Percentiles rank a stretch among this genome's conserved stretches.
Conservation (phyloP, 495 filamentous ascomycete genomes). For the Penicillium cosmopolitanum region DNA sequence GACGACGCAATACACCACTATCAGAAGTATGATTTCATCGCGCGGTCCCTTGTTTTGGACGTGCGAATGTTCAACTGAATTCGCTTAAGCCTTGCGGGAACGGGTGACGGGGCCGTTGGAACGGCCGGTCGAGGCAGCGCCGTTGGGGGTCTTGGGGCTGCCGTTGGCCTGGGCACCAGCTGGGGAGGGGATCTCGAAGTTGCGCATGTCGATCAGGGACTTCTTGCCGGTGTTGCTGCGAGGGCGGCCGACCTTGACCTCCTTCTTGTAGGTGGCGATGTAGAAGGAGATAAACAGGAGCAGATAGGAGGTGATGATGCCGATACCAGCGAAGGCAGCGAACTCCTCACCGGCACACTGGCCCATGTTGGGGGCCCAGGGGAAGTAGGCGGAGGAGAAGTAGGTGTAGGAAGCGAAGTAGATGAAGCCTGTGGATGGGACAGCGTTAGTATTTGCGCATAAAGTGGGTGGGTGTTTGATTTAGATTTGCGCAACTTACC, state of each 20-base stretch:
- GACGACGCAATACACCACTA: background rate
- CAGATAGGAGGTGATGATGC: slow-evolving; percentile 89
- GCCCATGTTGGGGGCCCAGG: slow-evolving; percentile 77
- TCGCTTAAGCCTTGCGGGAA: slow-evolving; percentile 52
- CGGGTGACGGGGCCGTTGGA: slow-evolving; percentile 52
- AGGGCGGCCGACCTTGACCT: slow-evolving; percentile 62
- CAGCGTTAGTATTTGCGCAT: slow-evolving; percentile 1
- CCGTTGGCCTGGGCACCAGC: slow-evolving; percentile 28
- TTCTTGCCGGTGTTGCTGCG: slow-evolving; percentile 55
- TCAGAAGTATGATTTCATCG: background rate
- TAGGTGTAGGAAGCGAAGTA: slow-evolving; percentile 97
- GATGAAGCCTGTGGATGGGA: slow-evolving; percentile 66
- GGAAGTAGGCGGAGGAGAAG: slow-evolving; percentile 92
- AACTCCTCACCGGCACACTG: slow-evolving; percentile 96
- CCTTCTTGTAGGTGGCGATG: slow-evolving; percentile 93
- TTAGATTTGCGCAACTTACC: slow-evolving; percentile 37
- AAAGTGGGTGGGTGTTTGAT: background rate
- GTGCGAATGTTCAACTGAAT: slow-evolving; percentile 4
- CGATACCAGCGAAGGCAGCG: slow-evolving; percentile 91
- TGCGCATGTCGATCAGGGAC: slow-evolving; percentile 58
- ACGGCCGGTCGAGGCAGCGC: slow-evolving; percentile 40
- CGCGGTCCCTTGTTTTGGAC: background rate
- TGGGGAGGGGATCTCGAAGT: slow-evolving; percentile 50
- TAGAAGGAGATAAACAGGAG: slow-evolving; percentile 99
- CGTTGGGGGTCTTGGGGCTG: slow-evolving; percentile 37